phyloP scores from a whole-genome alignment of 129 eudicot species.

The Daucus carota region DH1_v3.0 NC_030382.2:30656501-30657000 shows the following conservation, averaged over 20 bases:
- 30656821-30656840: background rate
- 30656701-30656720: slow-evolving; percentile 72
- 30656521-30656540: slow-evolving; percentile 10
- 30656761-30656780: background rate
- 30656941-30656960: background rate
- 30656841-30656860: background rate
- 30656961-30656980: background rate
- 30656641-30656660: slow-evolving; percentile 25
- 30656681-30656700: slow-evolving; percentile 90
- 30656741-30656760: background rate
- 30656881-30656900: background rate
- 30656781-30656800: background rate
- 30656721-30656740: background rate
- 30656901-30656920: background rate
- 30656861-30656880: background rate
- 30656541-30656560: background rate
- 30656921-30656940: background rate
- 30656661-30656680: slow-evolving; percentile 33
- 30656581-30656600: background rate
- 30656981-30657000: background rate
- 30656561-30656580: background rate
- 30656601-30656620: slow-evolving; percentile 19
- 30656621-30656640: slow-evolving; percentile 25
- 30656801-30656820: background rate
- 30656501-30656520: slow-evolving; percentile 33